Conservation (phyloP, 2,329 filamentous ascomycete species). For the Rasamsonia emersonii region DNA sequence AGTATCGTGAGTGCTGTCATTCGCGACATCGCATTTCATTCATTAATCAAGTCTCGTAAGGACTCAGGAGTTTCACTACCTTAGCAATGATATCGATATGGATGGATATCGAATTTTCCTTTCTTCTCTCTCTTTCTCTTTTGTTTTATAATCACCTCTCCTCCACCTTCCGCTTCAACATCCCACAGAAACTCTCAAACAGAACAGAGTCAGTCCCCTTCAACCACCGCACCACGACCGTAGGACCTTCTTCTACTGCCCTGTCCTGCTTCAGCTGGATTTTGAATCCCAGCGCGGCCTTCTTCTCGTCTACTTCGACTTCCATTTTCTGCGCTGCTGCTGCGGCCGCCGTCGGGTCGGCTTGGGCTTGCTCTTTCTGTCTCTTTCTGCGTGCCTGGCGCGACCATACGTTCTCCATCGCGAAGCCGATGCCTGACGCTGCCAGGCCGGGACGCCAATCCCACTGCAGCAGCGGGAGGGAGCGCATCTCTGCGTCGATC, state of each 20-base stretch:
- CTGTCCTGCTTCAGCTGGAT: conserved; percentile 38
- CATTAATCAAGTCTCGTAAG: too few species aligned
- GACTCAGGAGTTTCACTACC: too few species aligned
- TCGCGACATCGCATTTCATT: too few species aligned
- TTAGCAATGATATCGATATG: too few species aligned
- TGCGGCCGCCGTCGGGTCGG: too few species aligned
- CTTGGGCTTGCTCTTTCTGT: conserved; percentile 17
- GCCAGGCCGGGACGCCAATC: conserved; percentile 48
- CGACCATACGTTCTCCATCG: conserved; percentile 66
- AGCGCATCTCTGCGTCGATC: conserved; percentile 42
- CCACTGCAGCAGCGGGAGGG: conserved; percentile 58
- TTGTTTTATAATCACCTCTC: too few species aligned
- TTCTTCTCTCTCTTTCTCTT: too few species aligned
- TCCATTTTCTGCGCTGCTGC: conserved; percentile 20
- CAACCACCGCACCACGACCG: conserved; percentile 58
- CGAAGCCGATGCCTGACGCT: conserved; percentile 51
- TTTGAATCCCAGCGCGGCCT: conserved; percentile 50
- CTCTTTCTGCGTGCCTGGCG: conserved; percentile 59
- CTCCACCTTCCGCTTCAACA: conserved; percentile 53
- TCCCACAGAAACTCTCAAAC: conserved; percentile 83
- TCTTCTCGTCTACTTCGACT: conserved; percentile 18
- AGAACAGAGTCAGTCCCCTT: conserved; percentile 64
- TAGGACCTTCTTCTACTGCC: conserved; percentile 33
- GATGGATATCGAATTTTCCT: too few species aligned
- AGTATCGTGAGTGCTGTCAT: too few species aligned